Base-by-base conservation (phyloP, 495 filamentous ascomycete species). In the Aspergillus ostianus region DNA sequence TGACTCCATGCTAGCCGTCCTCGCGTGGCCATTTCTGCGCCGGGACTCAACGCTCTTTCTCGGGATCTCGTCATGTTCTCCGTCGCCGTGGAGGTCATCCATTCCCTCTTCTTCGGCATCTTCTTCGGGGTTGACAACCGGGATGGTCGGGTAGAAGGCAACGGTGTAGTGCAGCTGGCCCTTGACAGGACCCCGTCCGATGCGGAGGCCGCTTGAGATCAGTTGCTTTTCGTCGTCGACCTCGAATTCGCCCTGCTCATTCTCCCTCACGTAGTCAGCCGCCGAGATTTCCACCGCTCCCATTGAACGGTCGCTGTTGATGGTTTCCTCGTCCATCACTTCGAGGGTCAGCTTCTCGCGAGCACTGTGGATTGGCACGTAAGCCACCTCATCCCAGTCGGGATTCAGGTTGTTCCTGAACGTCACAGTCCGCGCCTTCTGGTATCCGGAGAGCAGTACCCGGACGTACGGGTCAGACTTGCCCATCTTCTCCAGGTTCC, bases 331-430 rank as follows among this genome's bases (percentile, higher is more conserved):
- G 64, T 99, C 94, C 94, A 99, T 98, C 60, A 97, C 91, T 72
- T 98, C 94, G 15, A 99, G 74, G 0, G 84, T 84, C 19, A 99
- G 71, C 63, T 87, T 93, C 70, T 98, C 95, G 32, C 88, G 87
- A n/a, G 80, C 56, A 12, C 87, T 90, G 71, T 98, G 95, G 57
- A 99, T 83, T 0, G 95, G 93, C 0, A 99, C 83, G 71, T 99
- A 99, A 48, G 96, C 82, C 13, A 98, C 84, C 71, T 99, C 95
- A 66, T 99, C 92, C 89, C 90, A 99, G 32, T 95, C 87, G 3
- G 94, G 94, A 65, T 96, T 90, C 19, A 99, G 85, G 66, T 97
- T 96, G 70, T 93, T 99, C 66, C 92, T 86, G 76, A 93, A 96
- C 1, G 94, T 97, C 50, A 99, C 94, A 1, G 95, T 97, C 54